A percentile compares a stretch with the other conserved stretches of the same genome.
Conservation (phyloP, 2,329 filamentous ascomycete species). For the Botrytis fragariae region DNA sequence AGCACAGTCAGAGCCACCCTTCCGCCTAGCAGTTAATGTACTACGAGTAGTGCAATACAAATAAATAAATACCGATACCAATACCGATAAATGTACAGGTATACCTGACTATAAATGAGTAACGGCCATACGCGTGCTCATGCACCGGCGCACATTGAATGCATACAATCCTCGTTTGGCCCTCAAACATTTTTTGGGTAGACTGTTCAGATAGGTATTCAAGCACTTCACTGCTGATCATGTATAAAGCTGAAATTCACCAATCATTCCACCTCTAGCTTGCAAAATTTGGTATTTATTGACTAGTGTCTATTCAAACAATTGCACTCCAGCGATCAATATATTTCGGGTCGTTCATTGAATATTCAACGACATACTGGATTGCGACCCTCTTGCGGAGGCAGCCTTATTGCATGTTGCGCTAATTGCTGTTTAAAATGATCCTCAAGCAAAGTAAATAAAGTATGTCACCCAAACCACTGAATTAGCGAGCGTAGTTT, state of each 20-base stretch:
- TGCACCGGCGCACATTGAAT: neutral
- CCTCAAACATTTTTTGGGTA: no score
- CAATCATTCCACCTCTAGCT: neutral
- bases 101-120: neutral
- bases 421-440: neutral
- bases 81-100: neutral
- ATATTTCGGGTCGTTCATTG: neutral
- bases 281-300: neutral
- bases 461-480: neutral
- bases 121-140: neutral
- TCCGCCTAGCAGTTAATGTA: neutral
- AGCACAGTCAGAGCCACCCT: neutral
- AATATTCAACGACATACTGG: neutral
- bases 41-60: no score
- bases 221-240: no score
- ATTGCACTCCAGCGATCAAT: neutral
- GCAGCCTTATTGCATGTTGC: neutral
- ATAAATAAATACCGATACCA: no score
- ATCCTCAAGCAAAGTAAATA: neutral
- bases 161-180: neutral
- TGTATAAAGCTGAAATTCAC: neutral
- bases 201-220: no score
- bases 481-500: neutral
- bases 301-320: neutral
- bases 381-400: neutral